Evolutionary conservation across 2,329 filamentous ascomycete genomes (phyloP), one percentile per base, ranked within the genome.

Genomic region (Ambrosiella beaveri): DNA sequence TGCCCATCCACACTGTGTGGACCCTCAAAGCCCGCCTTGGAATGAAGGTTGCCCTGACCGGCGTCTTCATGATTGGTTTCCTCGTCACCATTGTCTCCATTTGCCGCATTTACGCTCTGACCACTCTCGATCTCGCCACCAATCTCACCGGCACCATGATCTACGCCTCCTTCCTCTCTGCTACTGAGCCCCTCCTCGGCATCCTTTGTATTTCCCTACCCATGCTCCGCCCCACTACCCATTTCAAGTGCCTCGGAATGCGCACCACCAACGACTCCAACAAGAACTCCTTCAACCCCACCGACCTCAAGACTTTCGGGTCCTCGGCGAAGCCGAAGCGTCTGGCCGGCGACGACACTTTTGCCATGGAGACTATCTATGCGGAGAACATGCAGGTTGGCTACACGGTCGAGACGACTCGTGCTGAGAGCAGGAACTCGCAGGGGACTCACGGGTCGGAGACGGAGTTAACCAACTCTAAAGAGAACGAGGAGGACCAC

Each of bases 1-100:
- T 73, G 37, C 71, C 71, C 6, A 62, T 73, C 1, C 66, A 65
- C 15, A 70, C 66, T 36, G 65, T 73, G 13, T 68, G 68, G 63
- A 64, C 62, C 15, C 62, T 73, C 39, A 66, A 71, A 54, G 66
- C 69, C 17, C 65, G 64, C 27, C 63, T 61, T 1, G 61, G 64
- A 7, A 64, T 65, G 51, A 70, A 66, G 60, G 57, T 66, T 44
- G 65, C 63, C 11, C 61, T 68, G 13, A 64, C 64, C 6, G 62
- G 57, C n/a, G 63, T 67, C 45, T 68, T 68, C 54, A 54, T 63
- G 49, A 62, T 66, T 47, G 67, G 66, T 51, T 57, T 68, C 38
- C 54, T 66, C 45, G 63, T 64, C 11, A 65, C 63, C 1, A 62
- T 64, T n/a, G 62, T 65, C 9, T 63, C 63, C 8, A 54, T 65